Conservation (phyloP, 2,329 filamentous ascomycete genomes). For the Colletotrichum sp. region DNA sequence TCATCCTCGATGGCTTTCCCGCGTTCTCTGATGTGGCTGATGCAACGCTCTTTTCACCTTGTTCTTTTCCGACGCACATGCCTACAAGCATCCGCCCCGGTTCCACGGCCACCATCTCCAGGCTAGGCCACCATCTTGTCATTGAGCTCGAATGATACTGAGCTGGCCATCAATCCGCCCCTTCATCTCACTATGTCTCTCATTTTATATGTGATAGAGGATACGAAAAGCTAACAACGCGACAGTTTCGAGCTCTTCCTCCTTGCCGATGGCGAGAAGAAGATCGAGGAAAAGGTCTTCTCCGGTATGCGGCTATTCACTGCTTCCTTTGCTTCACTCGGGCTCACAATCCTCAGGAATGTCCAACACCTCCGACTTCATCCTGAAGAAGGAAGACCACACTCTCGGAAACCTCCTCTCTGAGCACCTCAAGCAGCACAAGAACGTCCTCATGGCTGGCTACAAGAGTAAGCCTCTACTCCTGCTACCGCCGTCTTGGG, state of each 20-base stretch:
- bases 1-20: background rate
- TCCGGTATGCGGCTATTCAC: conserved; percentile 69
- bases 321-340: background rate
- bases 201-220: background rate
- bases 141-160: background rate
- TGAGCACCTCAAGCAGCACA: conserved; percentile 82
- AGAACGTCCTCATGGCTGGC: conserved; percentile 85
- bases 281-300: conserved; percentile 86
- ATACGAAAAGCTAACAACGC: background rate
- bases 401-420: conserved; percentile 90
- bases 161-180: background rate
- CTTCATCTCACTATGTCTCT: background rate
- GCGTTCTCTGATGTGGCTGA: background rate
- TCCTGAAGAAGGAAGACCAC: conserved; percentile 96
- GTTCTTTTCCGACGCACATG: background rate
- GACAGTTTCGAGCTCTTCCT: conserved; percentile 91
- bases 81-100: background rate
- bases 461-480: conserved; percentile 73
- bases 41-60: background rate
- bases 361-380: conserved; percentile 93
- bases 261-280: conserved; percentile 87
- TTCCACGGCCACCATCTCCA: background rate
- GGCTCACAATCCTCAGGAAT: conserved; percentile 64
- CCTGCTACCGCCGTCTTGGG: background rate
- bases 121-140: background rate